Percentiles rank a stretch among this genome's conserved stretches.
phyloP scores from a whole-genome alignment of 352 stramenopile species.

The Globisporangium cylindrosporum region DNA sequence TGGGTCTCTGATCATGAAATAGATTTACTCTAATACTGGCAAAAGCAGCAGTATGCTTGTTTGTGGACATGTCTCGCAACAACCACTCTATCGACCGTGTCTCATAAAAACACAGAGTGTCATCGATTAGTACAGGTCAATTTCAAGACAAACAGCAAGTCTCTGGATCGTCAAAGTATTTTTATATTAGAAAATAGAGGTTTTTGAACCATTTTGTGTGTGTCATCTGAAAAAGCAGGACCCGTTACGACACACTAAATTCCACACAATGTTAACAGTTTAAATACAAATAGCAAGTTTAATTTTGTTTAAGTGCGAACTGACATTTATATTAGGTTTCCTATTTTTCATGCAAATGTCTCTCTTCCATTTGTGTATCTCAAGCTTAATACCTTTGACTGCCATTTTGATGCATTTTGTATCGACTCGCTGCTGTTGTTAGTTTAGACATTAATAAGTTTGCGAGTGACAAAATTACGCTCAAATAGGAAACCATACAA shows the following conservation, averaged over 20 bases:
- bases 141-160: background rate
- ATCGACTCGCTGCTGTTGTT: no score
- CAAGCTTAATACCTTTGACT: no score
- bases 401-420: no score
- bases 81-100: background rate
- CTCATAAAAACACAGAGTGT: background rate
- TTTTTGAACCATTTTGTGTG: background rate
- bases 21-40: background rate
- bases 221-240: background rate
- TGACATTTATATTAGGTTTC: no score
- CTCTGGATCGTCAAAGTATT: background rate
- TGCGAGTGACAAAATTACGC: no score
- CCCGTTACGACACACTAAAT: background rate
- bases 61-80: background rate
- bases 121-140: background rate
- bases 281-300: no score
- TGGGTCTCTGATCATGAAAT: background rate
- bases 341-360: no score
- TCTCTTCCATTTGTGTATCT: no score
- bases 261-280: no score
- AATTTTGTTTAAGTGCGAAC: no score
- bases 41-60: background rate
- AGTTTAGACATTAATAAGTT: no score
- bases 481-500: no score
- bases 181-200: background rate